Evolutionary conservation across 2,329 filamentous ascomycete species (phyloP), one percentile per base, ranked within the genome.

Genomic region (Sporothrix protearum): DNA sequence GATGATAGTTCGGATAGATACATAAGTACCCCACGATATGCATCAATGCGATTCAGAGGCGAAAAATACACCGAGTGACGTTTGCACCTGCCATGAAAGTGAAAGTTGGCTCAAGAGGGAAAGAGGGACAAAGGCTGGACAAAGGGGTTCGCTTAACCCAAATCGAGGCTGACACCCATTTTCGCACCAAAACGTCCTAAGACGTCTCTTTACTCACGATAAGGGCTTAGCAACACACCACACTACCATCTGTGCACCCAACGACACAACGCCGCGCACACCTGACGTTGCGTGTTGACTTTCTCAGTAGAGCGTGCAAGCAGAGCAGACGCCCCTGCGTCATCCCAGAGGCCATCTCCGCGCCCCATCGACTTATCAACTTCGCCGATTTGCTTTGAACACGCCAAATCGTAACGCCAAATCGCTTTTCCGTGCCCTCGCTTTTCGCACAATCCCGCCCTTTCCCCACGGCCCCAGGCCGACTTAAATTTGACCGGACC

Each of bases 1-100:
- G 70, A 72, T 47, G 47, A 69, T 72, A 66, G 33, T 55, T 16
- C 28, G 45, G 57, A n/a, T 72, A 72, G 57, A 47, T 72, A 30
- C 71, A 72, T 72, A 71, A 42, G 42, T 47, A n/a, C 30, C 7
- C 57, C 42, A 64, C 45, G 22, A 53, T 70, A 70, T 70, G 69
- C 57, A 70, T 30, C 39, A 70, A 70, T 49, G 42, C 68, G 36
- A 47, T 25, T 14, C 42, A 3, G 55, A 70, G 68, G 68, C 68
- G 42, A 70, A 70, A 63, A 63, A 63, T 53, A 59, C 25, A 61
- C 16, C 10, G 45, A 55, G 66, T 68, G 47, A 68, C 63, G 63
- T 49, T n/a, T 25, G 63, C 63, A 33, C 63, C 22, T 66, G 63
- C 42, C 63, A 28, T 45, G 61, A 19, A 64, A 45, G 59, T 36